phyloP scores from a whole-genome alignment of 495 filamentous ascomycete species.

The Aspergillus cavernicola region DNA sequence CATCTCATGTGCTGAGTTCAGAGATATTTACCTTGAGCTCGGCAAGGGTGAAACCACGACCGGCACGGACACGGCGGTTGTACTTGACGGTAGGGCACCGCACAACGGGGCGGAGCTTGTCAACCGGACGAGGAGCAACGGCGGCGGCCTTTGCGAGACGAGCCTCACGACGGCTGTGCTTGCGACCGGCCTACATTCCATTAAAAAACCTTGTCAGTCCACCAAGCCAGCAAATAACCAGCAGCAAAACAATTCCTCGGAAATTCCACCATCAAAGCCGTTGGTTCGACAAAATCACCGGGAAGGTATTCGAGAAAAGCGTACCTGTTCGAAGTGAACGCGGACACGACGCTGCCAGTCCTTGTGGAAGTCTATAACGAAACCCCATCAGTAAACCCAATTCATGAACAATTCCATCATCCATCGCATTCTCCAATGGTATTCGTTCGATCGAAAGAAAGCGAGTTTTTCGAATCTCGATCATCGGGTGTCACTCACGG shows the following conservation, averaged over 20 bases:
- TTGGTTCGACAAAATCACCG: background rate
- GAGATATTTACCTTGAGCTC: constrained; percentile 87
- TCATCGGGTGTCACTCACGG: constrained; percentile 58
- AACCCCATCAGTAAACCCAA: constrained; percentile 26
- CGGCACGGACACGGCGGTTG: constrained; percentile 95
- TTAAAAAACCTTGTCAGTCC: constrained; percentile 8
- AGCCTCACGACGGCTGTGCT: constrained; percentile 83
- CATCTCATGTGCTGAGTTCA: background rate
- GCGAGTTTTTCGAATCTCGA: background rate
- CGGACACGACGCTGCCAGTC: constrained; percentile 99
- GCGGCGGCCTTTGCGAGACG: constrained; percentile 88
- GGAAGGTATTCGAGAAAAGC: constrained; percentile 19
- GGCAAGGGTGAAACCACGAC: constrained; percentile 92
- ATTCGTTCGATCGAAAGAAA: background rate
- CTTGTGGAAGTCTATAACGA: constrained; percentile 90
- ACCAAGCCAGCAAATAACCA: constrained; percentile 18
- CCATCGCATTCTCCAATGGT: constrained; percentile 20
- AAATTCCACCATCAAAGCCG: background rate
- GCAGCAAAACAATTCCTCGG: too few relatives aligned
- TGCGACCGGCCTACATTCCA: constrained; percentile 76
- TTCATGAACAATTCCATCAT: constrained; percentile 11
- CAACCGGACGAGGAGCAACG: constrained; percentile 92
- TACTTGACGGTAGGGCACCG: constrained; percentile 95
- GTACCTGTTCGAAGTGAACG: constrained; percentile 99
- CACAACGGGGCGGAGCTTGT: constrained; percentile 93